phyloP scores from a whole-genome alignment of 345 rosid species.

The Brassica juncea region DNA sequence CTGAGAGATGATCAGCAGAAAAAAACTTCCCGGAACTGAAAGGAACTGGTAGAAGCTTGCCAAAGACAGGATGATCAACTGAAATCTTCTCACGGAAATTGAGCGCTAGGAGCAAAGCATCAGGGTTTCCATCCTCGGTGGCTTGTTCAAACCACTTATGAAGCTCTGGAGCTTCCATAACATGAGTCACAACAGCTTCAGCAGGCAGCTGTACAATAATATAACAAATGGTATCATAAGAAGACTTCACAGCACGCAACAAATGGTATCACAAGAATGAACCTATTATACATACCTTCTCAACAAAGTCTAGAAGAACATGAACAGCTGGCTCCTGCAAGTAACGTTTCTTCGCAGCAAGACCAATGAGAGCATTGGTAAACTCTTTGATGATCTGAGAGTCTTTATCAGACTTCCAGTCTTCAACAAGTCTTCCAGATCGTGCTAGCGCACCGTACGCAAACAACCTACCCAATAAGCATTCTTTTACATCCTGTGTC shows the following conservation, averaged over 20 bases:
- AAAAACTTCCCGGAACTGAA: slow-evolving; percentile 70
- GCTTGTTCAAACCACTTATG: slow-evolving; percentile 79
- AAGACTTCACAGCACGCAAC: neutral
- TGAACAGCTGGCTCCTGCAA: slow-evolving; percentile 88
- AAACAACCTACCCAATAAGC: slow-evolving; percentile 88
- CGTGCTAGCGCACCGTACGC: slow-evolving; percentile 84
- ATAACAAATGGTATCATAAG: neutral
- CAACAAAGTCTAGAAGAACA: slow-evolving; percentile 68
- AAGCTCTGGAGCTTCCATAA: slow-evolving; percentile 70
- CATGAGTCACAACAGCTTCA: slow-evolving; percentile 62
- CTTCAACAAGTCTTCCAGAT: slow-evolving; percentile 67
- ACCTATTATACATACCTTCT: slow-evolving; percentile 60
- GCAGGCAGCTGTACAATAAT: slow-evolving; percentile 57
- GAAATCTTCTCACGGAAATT: slow-evolving; percentile 59
- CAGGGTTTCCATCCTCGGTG: slow-evolving; percentile 75
- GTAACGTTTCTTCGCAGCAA: slow-evolving; percentile 78
- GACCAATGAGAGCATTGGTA: slow-evolving; percentile 57
- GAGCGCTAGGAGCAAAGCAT: slow-evolving; percentile 89
- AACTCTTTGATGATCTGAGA: slow-evolving; percentile 64
- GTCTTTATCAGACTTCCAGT: slow-evolving; percentile 59
- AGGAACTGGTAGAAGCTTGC: slow-evolving; percentile 77
- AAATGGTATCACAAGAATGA: slow-evolving; percentile 13
- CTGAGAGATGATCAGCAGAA: slow-evolving; percentile 67
- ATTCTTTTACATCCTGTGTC: slow-evolving; percentile 81
- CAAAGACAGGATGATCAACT: slow-evolving; percentile 47